Conservation (phyloP, 176 grass and related monocot species). For the Triticum timopheevii region DNA sequence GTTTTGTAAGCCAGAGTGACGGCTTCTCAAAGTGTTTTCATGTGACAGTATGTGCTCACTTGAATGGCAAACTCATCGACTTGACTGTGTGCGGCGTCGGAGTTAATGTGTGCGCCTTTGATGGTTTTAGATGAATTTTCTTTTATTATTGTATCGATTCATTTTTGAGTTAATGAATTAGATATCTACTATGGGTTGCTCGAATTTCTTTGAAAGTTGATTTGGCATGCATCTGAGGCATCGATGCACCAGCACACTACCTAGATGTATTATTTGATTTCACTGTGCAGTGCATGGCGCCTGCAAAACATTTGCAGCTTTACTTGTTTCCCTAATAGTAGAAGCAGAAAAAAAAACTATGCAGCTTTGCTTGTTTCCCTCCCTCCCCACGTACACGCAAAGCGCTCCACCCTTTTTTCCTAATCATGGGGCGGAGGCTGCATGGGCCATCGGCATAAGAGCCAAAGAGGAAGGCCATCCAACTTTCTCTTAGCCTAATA, state of each 20-base stretch:
- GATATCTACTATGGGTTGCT: no score
- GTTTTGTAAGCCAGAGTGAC: no score
- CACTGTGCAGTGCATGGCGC: not conserved
- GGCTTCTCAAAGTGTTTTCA: no score
- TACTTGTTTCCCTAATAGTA: not conserved
- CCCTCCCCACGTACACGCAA: not conserved
- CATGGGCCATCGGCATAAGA: not conserved
- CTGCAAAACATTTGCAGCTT: not conserved
- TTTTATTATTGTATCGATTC: no score
- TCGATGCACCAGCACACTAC: not conserved
- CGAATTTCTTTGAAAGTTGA: no score
- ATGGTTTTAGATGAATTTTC: no score
- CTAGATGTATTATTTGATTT: not conserved
- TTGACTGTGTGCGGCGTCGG: no score
- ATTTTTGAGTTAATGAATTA: no score
- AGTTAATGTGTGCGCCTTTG: no score
- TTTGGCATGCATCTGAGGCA: no score
- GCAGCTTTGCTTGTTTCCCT: not conserved
- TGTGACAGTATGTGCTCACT: no score
- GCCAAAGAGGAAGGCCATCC: conserved; percentile 33
- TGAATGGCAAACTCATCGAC: no score
- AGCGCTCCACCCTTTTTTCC: not conserved
- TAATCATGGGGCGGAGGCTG: not conserved
- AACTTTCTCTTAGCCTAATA: conserved; percentile 29
- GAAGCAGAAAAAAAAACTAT: not conserved